phyloP scores from a whole-genome alignment of 2,329 filamentous ascomycete species.

The Fusarium palustre region DNA sequence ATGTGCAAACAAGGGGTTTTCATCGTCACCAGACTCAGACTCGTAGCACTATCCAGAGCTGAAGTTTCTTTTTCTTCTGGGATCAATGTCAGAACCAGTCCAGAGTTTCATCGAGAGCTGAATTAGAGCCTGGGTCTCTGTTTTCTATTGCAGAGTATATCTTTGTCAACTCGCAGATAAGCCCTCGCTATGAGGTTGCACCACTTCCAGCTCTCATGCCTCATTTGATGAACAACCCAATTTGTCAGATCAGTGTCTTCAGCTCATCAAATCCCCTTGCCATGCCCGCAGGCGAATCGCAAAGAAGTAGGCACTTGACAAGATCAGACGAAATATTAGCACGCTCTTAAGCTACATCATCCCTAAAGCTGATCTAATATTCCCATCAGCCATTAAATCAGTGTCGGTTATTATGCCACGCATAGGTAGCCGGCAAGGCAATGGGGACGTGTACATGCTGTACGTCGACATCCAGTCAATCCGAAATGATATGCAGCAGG shows the following conservation, averaged over 20 bases:
- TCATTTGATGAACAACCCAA: no score
- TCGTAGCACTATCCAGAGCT: neutral
- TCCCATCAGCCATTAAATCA: neutral
- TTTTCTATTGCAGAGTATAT: neutral
- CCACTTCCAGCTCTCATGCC: neutral
- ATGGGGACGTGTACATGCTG: neutral
- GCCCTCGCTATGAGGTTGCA: neutral
- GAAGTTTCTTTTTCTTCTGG: neutral
- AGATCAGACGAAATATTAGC: neutral
- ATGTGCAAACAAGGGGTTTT: slow-evolving; percentile 19
- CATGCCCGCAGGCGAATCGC: neutral
- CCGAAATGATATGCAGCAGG: slow-evolving; percentile 2
- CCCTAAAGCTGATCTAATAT: neutral
- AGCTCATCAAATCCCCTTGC: neutral
- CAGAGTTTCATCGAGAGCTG: neutral
- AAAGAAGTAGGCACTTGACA: neutral
- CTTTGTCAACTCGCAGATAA: neutral
- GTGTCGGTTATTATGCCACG: neutral
- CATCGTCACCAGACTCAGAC: slow-evolving; percentile 16
- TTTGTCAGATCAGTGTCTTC: neutral
- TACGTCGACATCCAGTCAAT: slow-evolving; percentile 3
- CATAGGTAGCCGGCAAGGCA: neutral
- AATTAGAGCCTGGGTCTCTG: neutral
- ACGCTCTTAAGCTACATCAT: neutral
- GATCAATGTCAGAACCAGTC: neutral